These are phyloP conservation scores for Solanum chiquidenum DNA, from an alignment of 257 asterid species.

Conservation along the genomic window DNA sequence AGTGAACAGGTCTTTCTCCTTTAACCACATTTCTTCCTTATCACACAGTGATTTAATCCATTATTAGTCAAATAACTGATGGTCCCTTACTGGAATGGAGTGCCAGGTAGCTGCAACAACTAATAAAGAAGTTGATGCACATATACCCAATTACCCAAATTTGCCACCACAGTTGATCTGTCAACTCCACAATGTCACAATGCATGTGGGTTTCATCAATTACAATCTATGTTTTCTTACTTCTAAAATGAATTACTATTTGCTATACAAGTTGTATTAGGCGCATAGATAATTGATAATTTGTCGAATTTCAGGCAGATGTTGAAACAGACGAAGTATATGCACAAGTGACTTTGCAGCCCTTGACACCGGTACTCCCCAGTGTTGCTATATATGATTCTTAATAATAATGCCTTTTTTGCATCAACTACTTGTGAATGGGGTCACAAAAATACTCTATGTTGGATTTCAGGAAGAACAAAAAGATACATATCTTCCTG, in stretches of 20 bases:
- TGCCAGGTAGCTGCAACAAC: constrained; percentile 88
- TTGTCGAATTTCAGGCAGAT: constrained; percentile 68
- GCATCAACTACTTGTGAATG: neutral
- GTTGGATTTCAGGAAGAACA: constrained; percentile 67
- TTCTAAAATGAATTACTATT: constrained; percentile 1
- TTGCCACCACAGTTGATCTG: constrained; percentile 84
- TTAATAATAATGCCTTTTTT: neutral
- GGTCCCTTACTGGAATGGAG: constrained; percentile 12
- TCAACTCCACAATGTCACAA: constrained; percentile 94
- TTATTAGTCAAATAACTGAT: neutral
- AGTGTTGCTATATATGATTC: neutral
- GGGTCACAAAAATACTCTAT: neutral
- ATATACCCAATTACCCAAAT: constrained; percentile 89
- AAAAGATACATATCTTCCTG: constrained; percentile 75
- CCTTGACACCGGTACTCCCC: constrained; percentile 60
- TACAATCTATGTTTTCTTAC: neutral
- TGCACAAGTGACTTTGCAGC: constrained; percentile 98
- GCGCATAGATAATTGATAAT: neutral
- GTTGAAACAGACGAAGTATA: constrained; percentile 95
- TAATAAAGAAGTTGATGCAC: constrained; percentile 86
- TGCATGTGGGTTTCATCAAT: constrained; percentile 71
- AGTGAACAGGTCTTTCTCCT: constrained; percentile 74
- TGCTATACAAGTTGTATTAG: neutral
- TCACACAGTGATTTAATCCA: neutral
- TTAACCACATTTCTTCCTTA: neutral